phyloP scores from a whole-genome alignment of 176 grass and related monocot genomes.

The Olyra latifolia region DNA sequence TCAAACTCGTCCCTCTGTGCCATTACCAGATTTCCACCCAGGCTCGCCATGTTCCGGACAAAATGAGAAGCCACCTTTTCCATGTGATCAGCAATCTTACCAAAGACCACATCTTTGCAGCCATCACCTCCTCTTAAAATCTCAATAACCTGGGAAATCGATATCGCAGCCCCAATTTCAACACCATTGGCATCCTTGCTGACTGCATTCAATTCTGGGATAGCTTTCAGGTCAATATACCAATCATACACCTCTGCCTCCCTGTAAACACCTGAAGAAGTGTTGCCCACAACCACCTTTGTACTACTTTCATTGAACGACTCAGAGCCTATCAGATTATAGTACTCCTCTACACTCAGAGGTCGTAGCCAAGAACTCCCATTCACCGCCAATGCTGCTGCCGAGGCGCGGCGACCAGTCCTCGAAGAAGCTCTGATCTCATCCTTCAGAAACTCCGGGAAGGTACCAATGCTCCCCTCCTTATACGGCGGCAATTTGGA shows the following conservation, averaged over 20 bases:
- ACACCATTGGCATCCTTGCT: conserved; percentile 46
- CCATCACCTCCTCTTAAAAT: conserved; percentile 44
- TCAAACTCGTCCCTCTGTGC: conserved; percentile 73
- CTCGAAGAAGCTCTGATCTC: conserved; percentile 57
- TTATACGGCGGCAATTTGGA: conserved; percentile 58
- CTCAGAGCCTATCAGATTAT: conserved; percentile 44
- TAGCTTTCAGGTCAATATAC: conserved; percentile 72
- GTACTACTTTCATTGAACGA: conserved; percentile 25
- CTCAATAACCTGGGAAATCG: conserved; percentile 65
- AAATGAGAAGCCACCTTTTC: conserved; percentile 83
- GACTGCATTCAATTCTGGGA: conserved; percentile 63
- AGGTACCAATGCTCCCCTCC: conserved; percentile 46
- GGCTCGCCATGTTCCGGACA: conserved; percentile 78
- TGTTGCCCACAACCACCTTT: conserved; percentile 83
- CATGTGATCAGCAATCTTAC: conserved; percentile 89
- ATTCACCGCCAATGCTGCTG: not conserved
- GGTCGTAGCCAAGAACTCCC: conserved; percentile 52
- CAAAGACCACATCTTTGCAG: conserved; percentile 45
- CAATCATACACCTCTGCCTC: conserved; percentile 63
- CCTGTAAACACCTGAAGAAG: conserved; percentile 82
- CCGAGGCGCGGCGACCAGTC: not conserved
- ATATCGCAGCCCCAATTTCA: conserved; percentile 63
- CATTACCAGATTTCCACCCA: conserved; percentile 91
- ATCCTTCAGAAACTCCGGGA: conserved; percentile 78
- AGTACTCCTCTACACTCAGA: conserved; percentile 51